Base-by-base conservation (phyloP, 2,329 filamentous ascomycete species). In the Cladosporium sp. region DNA sequence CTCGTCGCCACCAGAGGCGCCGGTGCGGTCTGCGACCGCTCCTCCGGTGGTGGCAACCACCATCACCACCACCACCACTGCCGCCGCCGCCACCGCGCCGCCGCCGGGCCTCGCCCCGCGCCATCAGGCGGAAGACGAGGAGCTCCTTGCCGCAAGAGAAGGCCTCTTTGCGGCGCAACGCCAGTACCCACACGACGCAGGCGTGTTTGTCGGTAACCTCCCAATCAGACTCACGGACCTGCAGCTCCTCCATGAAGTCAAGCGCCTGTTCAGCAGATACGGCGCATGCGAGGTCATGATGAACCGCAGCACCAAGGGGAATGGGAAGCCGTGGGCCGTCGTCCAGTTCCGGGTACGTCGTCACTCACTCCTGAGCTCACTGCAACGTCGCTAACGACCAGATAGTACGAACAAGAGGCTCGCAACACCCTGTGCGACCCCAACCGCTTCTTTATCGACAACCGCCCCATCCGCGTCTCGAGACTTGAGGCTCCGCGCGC, bases 181-280 rank as follows among this genome's bases (percentile, higher is more conserved):
- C 18, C 23, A 30, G 16, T 49, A 26, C 36, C 23, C 57, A n/a
- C 57, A 59, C 26, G 57, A 59, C 10, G 57, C 57, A 8, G 57
- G 36, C 36, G 25, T 59, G 18, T 59, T 59, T 26, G 36, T 59
- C 26, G 57, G 57, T n/a, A 59, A 59, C 39, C 57, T 59, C 39
- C 57, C 57, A 48, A 30, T 11, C n/a, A 48, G 21, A 25, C 36
- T 46, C 25, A 28, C n/a, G 25, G 36, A 46, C n/a, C 23, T 23
- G 16, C 25, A 26, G 23, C 57, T 59, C 36, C 11, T 26, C 21
- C 23, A 5, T 8, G 39, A 26, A 23, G 36, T 59, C 23, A 46
- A 48, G 36, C 8, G 16, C 23, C 16, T 25, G 8, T 59, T 28
- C 25, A 43, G n/a, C 7, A 28, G 57, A 23, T 59, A 48, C 26